These are phyloP conservation scores for Podospora anserina DNA, from an alignment of 495 filamentous ascomycete genomes.

Conservation along the genomic window DNA sequence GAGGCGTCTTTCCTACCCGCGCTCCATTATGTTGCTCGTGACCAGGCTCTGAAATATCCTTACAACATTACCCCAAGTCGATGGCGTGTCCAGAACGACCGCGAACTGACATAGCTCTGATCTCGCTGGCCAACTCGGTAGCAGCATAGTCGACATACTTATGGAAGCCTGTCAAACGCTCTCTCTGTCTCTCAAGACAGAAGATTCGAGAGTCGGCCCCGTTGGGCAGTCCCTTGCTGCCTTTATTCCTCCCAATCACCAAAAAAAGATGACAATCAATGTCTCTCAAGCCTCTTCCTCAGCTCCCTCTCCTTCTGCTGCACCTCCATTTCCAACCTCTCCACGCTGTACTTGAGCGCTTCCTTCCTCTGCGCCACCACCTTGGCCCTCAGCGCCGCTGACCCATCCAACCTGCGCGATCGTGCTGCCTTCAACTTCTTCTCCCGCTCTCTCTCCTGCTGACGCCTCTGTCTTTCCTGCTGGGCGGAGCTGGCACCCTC, in stretches of 20 bases:
- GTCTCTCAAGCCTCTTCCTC: slow-evolving; percentile 41
- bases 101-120: too few species aligned
- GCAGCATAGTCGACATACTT: too few species aligned
- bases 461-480: slow-evolving; percentile 6
- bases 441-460: background rate
- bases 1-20: too few species aligned
- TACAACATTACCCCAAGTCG: too few species aligned
- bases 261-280: slow-evolving; percentile 3
- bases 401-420: slow-evolving; percentile 24
- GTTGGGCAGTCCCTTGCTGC: too few species aligned
- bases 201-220: too few species aligned
- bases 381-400: slow-evolving; percentile 38
- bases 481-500: background rate
- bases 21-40: too few species aligned
- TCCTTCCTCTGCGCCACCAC: slow-evolving; percentile 41
- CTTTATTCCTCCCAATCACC: too few species aligned
- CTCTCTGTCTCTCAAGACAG: too few species aligned
- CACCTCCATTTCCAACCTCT: slow-evolving; percentile 50
- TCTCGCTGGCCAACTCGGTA: too few species aligned
- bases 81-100: too few species aligned
- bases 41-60: too few species aligned
- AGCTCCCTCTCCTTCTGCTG: slow-evolving; percentile 51
- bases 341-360: slow-evolving; percentile 48
- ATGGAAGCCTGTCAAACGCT: background rate
- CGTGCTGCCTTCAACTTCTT: slow-evolving; percentile 1